Evolutionary conservation across 352 stramenopile species (phyloP).

Genomic region (Elongisporangium undulatum): DNA sequence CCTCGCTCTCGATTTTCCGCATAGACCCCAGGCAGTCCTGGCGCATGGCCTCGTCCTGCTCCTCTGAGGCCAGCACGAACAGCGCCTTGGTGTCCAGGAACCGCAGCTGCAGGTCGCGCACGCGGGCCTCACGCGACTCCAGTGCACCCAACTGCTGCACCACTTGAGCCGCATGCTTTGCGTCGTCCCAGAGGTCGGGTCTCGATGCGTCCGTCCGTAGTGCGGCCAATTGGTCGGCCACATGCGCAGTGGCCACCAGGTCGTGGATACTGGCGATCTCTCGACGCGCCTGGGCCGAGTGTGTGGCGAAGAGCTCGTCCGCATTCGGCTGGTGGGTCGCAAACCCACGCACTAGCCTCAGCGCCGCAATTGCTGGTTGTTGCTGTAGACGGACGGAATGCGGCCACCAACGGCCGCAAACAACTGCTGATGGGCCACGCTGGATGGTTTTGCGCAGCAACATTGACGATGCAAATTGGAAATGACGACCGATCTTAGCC

Average conservation of each 20-base stretch:
- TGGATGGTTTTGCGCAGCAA: neutral
- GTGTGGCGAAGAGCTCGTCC: constrained; percentile 34
- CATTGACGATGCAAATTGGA: neutral
- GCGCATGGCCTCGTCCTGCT: constrained; percentile 45
- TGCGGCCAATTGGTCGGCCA: constrained; percentile 28
- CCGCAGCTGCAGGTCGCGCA: constrained; percentile 27
- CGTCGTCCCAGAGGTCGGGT: constrained; percentile 59
- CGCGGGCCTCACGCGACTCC: constrained; percentile 37
- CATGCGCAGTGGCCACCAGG: constrained; percentile 30
- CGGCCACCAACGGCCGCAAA: constrained; percentile 4
- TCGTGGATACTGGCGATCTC: constrained; percentile 52
- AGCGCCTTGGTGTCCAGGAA: constrained; percentile 70
- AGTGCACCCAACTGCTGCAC: constrained; percentile 59
- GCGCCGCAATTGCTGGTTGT: no score
- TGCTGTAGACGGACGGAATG: constrained; percentile 1
- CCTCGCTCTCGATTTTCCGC: constrained; percentile 23
- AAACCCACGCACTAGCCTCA: constrained; percentile 9
- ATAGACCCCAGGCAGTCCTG: constrained; percentile 46
- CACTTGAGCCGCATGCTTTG: constrained; percentile 38
- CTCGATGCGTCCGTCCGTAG: constrained; percentile 39
- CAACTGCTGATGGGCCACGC: neutral
- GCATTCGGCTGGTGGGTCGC: constrained; percentile 8
- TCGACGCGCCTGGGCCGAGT: constrained; percentile 23
- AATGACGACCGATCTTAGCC: constrained; percentile 1
- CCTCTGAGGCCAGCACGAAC: constrained; percentile 52